A percentile compares a stretch with the other conserved stretches of the same genome.
Conservation (phyloP, 495 filamentous ascomycete genomes). For the Filosporella fistucella region DNA sequence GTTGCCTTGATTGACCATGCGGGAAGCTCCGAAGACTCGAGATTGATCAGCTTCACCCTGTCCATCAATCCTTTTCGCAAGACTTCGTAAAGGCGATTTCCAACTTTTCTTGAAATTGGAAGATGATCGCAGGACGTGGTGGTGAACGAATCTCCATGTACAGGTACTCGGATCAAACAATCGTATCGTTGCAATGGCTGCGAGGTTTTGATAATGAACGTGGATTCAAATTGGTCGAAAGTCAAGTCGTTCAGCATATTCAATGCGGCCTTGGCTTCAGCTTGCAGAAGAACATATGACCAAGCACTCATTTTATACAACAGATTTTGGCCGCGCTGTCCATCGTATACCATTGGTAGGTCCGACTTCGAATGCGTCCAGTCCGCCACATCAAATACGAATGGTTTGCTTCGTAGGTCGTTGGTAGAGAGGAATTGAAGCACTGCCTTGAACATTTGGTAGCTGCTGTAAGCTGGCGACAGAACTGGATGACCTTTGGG, state of each 20-base stretch:
- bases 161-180: constrained; percentile 37
- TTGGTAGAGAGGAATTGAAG: constrained; percentile 75
- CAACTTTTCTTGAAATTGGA: constrained; percentile 17
- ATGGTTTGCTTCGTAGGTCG: constrained; percentile 60
- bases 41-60: constrained; percentile 60
- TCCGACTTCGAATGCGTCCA: constrained; percentile 28
- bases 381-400: constrained; percentile 44
- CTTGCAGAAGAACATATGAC: constrained; percentile 67
- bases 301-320: constrained; percentile 88
- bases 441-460: constrained; percentile 90
- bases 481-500: constrained; percentile 65
- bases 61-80: constrained; percentile 69
- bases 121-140: constrained; percentile 10
- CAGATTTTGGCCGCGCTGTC: constrained; percentile 67
- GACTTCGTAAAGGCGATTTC: constrained; percentile 47
- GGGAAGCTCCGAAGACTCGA: constrained; percentile 35
- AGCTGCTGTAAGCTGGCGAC: constrained; percentile 76
- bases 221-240: constrained; percentile 74
- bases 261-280: constrained; percentile 67
- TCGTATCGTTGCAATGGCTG: constrained; percentile 70
- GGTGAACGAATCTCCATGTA: background rate
- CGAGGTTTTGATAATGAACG: constrained; percentile 73
- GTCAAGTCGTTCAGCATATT: constrained; percentile 68
- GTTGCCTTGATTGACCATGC: constrained; percentile 37
- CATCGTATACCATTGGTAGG: constrained; percentile 58